Conservation (phyloP, 2,329 filamentous ascomycete species). For the Trichoderma oligosporum region DNA sequence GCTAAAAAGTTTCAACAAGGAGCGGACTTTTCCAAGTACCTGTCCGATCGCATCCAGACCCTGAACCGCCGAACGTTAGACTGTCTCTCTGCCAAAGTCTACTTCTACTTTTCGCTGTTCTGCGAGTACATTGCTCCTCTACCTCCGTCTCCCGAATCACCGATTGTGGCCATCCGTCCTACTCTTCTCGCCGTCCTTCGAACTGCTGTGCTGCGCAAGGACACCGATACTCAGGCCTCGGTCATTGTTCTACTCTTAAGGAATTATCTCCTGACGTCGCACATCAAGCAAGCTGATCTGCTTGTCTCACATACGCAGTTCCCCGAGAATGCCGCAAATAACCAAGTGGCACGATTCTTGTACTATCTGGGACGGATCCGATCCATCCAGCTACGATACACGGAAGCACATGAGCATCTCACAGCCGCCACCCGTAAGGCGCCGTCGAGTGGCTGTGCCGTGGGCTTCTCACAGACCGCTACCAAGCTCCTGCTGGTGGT, state of each 20-base stretch:
- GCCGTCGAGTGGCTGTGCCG: constrained; percentile 80
- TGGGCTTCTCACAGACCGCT: constrained; percentile 92
- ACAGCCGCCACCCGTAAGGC: constrained; percentile 93
- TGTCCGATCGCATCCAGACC: constrained; percentile 80
- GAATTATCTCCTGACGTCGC: constrained; percentile 93
- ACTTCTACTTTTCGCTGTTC: constrained; percentile 97
- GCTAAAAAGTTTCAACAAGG: constrained; percentile 76
- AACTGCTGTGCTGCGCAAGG: constrained; percentile 94
- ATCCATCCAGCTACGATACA: constrained; percentile 94
- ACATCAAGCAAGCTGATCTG: constrained; percentile 94
- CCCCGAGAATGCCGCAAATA: constrained; percentile 90
- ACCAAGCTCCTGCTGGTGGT: constrained; percentile 96
- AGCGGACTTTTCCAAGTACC: constrained; percentile 74
- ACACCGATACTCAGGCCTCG: constrained; percentile 93
- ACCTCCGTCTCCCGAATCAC: constrained; percentile 83
- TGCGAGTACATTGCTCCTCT: constrained; percentile 85
- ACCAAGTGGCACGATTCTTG: constrained; percentile 93
- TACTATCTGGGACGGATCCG: constrained; percentile 97
- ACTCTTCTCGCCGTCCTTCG: constrained; percentile 82
- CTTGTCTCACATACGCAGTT: constrained; percentile 95
- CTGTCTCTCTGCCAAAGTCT: constrained; percentile 88
- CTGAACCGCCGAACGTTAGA: constrained; percentile 93
- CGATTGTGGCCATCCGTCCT: constrained; percentile 81
- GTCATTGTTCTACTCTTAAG: constrained; percentile 92
- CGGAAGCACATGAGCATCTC: constrained; percentile 91